Conservation (phyloP, 441 rosid genomes). For the Pelargonium australe region DNA sequence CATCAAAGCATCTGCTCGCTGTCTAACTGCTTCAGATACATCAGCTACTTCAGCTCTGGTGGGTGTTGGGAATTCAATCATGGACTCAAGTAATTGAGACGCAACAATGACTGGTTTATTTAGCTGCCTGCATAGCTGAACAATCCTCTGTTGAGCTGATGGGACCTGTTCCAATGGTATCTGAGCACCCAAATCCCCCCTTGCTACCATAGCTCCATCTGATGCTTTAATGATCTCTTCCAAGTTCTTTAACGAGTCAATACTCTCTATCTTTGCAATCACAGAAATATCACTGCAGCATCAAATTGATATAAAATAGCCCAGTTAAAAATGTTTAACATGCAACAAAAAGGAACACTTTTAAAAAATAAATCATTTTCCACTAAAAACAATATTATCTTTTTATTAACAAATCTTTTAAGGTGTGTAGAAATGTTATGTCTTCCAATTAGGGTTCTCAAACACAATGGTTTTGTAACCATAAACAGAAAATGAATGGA, state of each 20-base stretch:
- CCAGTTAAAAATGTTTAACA: not conserved
- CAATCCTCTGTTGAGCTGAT: conserved; percentile 77
- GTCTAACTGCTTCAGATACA: conserved; percentile 98
- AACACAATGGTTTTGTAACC: not conserved
- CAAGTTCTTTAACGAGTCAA: conserved; percentile 83
- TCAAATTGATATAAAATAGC: not conserved
- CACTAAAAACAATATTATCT: not conserved
- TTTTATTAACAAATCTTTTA: not conserved
- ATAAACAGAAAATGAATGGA: not conserved
- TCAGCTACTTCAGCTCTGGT: conserved; percentile 99
- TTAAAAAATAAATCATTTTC: not conserved
- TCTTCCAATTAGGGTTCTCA: not conserved
- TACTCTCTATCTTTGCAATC: conserved; percentile 93
- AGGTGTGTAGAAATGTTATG: not conserved
- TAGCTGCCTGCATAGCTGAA: conserved; percentile 75
- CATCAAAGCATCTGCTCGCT: conserved; percentile 92
- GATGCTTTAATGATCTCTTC: conserved; percentile 88
- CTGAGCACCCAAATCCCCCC: conserved; percentile 99
- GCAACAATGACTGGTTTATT: conserved; percentile 95
- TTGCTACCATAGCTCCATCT: conserved; percentile 99
- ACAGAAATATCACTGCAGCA: conserved; percentile 72
- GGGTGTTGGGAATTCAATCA: conserved; percentile 98
- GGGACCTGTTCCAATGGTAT: conserved; percentile 99
- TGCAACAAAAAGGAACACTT: not conserved
- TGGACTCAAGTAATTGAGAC: conserved; percentile 87